Conservation (phyloP, 306 rosid species). For the Parietaria judaica region DNA sequence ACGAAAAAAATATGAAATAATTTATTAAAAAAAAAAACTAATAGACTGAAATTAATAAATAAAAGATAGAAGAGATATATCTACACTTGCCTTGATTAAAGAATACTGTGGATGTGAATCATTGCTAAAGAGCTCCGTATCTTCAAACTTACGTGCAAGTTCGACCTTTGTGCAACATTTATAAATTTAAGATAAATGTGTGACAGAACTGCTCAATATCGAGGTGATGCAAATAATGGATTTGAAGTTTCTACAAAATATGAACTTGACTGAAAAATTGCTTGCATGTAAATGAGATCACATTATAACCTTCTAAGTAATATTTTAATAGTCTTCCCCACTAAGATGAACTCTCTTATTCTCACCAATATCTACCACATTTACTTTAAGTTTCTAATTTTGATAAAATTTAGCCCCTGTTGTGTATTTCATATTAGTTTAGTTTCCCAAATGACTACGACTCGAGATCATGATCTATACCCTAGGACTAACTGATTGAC, state of each 20-base stretch:
- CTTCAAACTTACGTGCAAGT: conserved; percentile 67
- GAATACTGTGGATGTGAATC: conserved; percentile 59
- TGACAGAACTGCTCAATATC: conserved; percentile 3
- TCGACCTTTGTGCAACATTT: conserved; percentile 56
- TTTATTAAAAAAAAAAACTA: too few relatives aligned
- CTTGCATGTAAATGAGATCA: not conserved
- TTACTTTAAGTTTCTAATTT: too few relatives aligned
- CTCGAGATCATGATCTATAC: too few relatives aligned
- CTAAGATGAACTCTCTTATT: too few relatives aligned
- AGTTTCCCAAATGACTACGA: too few relatives aligned
- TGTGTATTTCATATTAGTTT: too few relatives aligned
- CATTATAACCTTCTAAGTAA: not conserved
- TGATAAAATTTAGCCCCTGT: too few relatives aligned
- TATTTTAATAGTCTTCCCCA: not conserved
- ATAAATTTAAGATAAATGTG: conserved; percentile 16
- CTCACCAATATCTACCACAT: too few relatives aligned
- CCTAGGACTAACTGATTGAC: too few relatives aligned
- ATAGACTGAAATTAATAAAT: too few relatives aligned
- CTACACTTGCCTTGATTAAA: conserved; percentile 64
- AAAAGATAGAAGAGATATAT: too few relatives aligned
- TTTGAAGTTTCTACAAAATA: not conserved
- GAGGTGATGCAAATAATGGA: not conserved
- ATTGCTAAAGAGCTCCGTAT: conserved; percentile 57
- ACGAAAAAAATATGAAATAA: too few relatives aligned
- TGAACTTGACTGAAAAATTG: not conserved